Evolutionary conservation across 1,284 basidiomycete genomes (phyloP), one percentile per base, ranked within the genome.

Genomic region (Melanopsichium pennsylvanicum): DNA sequence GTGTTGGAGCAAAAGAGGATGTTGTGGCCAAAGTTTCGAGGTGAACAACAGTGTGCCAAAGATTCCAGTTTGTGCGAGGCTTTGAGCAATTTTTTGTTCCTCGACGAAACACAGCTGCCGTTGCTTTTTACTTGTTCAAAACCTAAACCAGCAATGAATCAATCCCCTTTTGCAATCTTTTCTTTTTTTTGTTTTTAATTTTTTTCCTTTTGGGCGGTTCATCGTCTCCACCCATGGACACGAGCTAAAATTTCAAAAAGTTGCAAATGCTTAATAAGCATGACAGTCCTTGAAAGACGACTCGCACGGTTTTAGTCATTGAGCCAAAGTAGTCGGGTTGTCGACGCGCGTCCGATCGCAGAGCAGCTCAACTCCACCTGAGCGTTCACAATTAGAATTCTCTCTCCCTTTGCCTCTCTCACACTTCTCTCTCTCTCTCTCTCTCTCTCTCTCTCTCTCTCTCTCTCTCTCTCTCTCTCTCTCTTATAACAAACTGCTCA

Each of bases 341-440:
- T 56, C 50, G 50, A 60, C 63, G 63, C 63, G 63, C 63, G 63
- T 67, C 57, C 63, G 63, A 67, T 67, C 63, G 56, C 47, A 51
- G 34, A 27, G 13, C 13, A 16, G 31, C 36, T 23, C 34, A 55
- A 57, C 54, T 63, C 54, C 48, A 63, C 54, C 49, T 63, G 25
- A 37, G 34, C 3, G 22, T 25, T 21, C 22, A 31, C 21, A 35
- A 29, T 35, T 29, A 42, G 29, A 25, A 12, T 27, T 39, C n/a
- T n/a, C n/a, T n/a, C n/a, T n/a, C n/a, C n/a, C n/a, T n/a, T n/a
- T n/a, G n/a, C n/a, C n/a, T n/a, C n/a, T n/a, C n/a, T n/a, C n/a
- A n/a, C n/a, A n/a, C n/a, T n/a, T n/a, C n/a, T n/a, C n/a, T n/a
- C n/a, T n/a, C n/a, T n/a, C n/a, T n/a, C n/a, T n/a, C n/a, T n/a